These are phyloP conservation scores for Botrytis paeoniae DNA, from an alignment of 2,329 filamentous ascomycete species.

Conservation along the genomic window DNA sequence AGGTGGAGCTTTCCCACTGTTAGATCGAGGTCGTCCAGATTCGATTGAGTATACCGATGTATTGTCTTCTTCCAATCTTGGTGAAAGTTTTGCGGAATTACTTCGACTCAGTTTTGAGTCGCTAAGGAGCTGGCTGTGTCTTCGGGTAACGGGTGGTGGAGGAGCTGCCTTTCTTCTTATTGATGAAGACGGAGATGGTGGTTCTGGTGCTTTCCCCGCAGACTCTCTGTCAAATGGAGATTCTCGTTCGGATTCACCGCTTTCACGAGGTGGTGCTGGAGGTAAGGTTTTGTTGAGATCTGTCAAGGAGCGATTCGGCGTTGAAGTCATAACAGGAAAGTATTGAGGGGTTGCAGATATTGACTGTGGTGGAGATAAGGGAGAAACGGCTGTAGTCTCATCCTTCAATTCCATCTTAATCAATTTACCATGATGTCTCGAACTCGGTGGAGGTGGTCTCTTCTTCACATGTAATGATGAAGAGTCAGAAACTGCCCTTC, in stretches of 20 bases:
- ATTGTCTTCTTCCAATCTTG: conserved; percentile 35
- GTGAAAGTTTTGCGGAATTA: conserved; percentile 30
- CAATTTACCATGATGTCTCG: conserved; percentile 75
- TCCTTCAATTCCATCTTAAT: conserved; percentile 53
- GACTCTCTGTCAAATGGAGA: conserved; percentile 54
- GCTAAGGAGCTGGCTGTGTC: conserved; percentile 36
- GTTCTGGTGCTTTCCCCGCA: conserved; percentile 51
- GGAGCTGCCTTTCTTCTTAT: conserved; percentile 40
- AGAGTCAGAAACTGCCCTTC: conserved; percentile 35
- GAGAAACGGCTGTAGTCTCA: conserved; percentile 40
- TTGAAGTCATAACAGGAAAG: conserved; percentile 25
- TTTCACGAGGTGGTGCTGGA: conserved; percentile 48
- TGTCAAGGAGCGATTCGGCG: conserved; percentile 39
- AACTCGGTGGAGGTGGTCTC: conserved; percentile 71
- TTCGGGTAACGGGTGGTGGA: conserved; percentile 41
- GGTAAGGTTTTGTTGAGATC: conserved; percentile 64
- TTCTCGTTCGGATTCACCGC: conserved; percentile 44
- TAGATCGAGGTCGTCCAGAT: conserved; percentile 22
- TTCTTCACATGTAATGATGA: conserved; percentile 50
- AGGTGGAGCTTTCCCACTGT: conserved; percentile 33
- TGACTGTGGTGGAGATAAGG: conserved; percentile 30
- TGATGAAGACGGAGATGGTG: conserved; percentile 37
- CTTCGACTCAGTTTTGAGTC: conserved; percentile 32
- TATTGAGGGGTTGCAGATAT: conserved; percentile 29
- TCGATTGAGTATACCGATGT: conserved; percentile 22